Percentiles rank a stretch among this genome's conserved stretches.
Evolutionary conservation across 345 rosid genomes (phyloP).

Genomic region (Rhodamnia rubescens): DNA sequence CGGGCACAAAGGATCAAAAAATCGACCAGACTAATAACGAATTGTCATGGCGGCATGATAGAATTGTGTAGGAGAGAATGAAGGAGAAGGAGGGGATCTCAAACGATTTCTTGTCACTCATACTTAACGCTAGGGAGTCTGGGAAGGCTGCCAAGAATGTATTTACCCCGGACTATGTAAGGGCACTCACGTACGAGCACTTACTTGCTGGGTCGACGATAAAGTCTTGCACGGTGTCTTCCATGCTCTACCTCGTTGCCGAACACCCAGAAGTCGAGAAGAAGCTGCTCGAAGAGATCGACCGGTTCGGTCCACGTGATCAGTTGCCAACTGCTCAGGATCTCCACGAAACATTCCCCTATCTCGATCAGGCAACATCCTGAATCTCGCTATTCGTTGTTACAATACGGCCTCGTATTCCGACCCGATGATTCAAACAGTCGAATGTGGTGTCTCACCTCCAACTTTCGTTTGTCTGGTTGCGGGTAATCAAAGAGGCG

Average conservation of each 20-base stretch:
- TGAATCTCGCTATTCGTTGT: not conserved
- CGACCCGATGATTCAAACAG: not conserved
- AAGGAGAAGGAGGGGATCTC: slow-evolving; percentile 32
- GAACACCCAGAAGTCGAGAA: slow-evolving; percentile 67
- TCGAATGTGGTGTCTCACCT: not conserved
- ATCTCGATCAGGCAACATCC: slow-evolving; percentile 61
- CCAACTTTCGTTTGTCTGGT: not conserved
- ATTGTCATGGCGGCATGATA: slow-evolving; percentile 45
- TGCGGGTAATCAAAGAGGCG: slow-evolving; percentile 76
- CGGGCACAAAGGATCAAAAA: slow-evolving; percentile 79
- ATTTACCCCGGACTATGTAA: slow-evolving; percentile 56
- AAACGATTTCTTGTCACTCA: slow-evolving; percentile 66
- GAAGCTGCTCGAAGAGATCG: slow-evolving; percentile 64
- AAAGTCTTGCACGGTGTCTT: slow-evolving; percentile 67
- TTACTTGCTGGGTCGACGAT: slow-evolving; percentile 91
- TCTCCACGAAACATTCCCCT: slow-evolving; percentile 61
- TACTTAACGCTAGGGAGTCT: slow-evolving; percentile 57
- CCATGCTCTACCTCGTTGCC: slow-evolving; percentile 54
- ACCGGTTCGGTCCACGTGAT: slow-evolving; percentile 46
- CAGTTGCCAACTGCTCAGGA: slow-evolving; percentile 47
- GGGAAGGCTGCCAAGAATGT: slow-evolving; percentile 31
- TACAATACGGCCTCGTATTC: not conserved
- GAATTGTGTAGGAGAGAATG: slow-evolving; percentile 62
- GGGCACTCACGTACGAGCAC: slow-evolving; percentile 86
- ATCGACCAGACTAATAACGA: slow-evolving; percentile 46